phyloP scores from a whole-genome alignment of 108 stramenopile genomes.

The Phaeodactylum tricornutum region DNA sequence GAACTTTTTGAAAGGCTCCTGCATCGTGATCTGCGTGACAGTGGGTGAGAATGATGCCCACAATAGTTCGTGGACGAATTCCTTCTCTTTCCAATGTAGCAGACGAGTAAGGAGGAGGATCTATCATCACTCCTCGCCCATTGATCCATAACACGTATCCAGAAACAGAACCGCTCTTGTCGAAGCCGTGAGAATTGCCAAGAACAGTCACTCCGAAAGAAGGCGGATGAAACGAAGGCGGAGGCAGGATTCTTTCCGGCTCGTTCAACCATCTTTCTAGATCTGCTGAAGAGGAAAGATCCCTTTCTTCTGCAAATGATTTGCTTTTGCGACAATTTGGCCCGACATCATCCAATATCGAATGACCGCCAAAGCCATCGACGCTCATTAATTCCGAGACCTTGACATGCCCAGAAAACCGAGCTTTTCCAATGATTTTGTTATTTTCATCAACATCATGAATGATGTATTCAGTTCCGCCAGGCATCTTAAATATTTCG shows the following conservation, averaged over 20 bases:
- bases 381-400: constrained; percentile 64
- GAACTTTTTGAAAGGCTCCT: constrained; percentile 89
- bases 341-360: constrained; percentile 19
- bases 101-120: constrained; percentile 88
- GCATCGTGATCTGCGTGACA: constrained; percentile 95
- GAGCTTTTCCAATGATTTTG: constrained; percentile 46
- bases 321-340: neutral
- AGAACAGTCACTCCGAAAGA: constrained; percentile 90
- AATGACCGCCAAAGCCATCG: constrained; percentile 41
- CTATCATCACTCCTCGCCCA: constrained; percentile 90
- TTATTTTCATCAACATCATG: constrained; percentile 75
- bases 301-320: constrained; percentile 1
- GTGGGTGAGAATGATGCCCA: constrained; percentile 89
- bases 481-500: constrained; percentile 81
- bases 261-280: neutral
- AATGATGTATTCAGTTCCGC: constrained; percentile 75
- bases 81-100: constrained; percentile 79
- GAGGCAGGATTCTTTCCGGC: constrained; percentile 5
- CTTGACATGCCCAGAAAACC: constrained; percentile 39
- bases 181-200: constrained; percentile 92
- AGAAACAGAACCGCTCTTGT: constrained; percentile 83
- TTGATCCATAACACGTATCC: constrained; percentile 96
- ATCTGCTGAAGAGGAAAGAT: no score
- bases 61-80: constrained; percentile 80
- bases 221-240: constrained; percentile 79